Evolutionary conservation across 768 basidiomycete genomes (phyloP), one percentile per base, ranked within the genome.

Genomic region (Termitomyces sp.): DNA sequence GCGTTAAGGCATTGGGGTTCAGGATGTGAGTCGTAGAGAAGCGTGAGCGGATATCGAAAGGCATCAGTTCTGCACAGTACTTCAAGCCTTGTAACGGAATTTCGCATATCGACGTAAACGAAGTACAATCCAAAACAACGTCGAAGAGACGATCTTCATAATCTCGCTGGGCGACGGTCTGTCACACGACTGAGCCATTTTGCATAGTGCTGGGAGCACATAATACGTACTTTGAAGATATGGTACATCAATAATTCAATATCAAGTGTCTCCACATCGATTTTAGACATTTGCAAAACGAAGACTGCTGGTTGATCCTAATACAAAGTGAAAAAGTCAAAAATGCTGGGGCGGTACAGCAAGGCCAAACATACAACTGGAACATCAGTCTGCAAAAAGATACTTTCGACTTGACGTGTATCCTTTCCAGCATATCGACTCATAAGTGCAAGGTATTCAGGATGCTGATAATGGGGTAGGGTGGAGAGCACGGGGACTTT

Each of bases 81-180:
- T 88, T 91, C 49, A 93, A 68, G 88, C 89, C 92, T 61, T 89
- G 87, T 9, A 90, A 74, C 0, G 93, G 93, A 8, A 93, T 76
- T 71, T 93, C 90, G 0, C 91, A 90, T 10, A 81, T 79, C 2
- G 87, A 78, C 3, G 84, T 79, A 69, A 94, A 93, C 9, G 80
- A 81, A 38, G 92, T 93, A 72, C 88, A 93, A 64, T 95, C 93
- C 35, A 94, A 68, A 62, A 95, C 82, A 50, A 95, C 74, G 50
- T 93, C 89, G 67, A 87, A 91, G 4, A 68, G 59, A 32, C 79
- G 79, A 48, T 79, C 72, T 44, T 71, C 73, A 68, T 86, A 81
- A 16, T 68, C 70, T 7, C 81, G 71, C 8, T 77, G 74, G 14
- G 76, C 78, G 55, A 91, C 66, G 18, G 77, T 83, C 88, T 89